Evolutionary conservation across 805 yeast species (phyloP).

Genomic region (Barnettozyma populi): DNA sequence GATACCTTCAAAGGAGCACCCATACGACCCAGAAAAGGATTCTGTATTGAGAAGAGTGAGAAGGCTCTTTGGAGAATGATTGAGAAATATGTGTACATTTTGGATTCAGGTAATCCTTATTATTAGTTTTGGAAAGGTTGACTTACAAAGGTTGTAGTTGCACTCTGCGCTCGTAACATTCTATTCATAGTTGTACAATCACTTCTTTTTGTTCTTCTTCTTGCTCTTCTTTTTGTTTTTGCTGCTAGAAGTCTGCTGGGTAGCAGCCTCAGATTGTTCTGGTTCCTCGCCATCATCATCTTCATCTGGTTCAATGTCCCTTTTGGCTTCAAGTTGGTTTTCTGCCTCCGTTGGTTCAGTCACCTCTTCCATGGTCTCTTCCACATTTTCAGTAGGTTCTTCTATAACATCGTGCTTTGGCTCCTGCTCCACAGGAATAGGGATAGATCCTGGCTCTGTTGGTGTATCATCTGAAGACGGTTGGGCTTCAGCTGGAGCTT

Average conservation of each 20-base stretch:
- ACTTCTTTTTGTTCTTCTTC: conserved; percentile 15
- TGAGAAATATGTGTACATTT: not conserved
- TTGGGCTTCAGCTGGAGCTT: not conserved
- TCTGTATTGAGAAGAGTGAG: conserved; percentile 91
- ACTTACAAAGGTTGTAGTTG: not conserved
- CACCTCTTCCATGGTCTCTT: not conserved
- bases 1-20: conserved; percentile 97
- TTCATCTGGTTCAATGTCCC: conserved; percentile 17
- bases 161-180: not conserved
- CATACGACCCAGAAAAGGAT: conserved; percentile 96
- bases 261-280: not conserved
- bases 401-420: not conserved
- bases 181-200: conserved; percentile 5
- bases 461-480: not conserved
- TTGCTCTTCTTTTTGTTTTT: conserved; percentile 6
- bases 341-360: not conserved
- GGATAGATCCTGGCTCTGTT: not conserved
- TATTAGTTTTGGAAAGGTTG: not conserved
- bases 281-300: conserved; percentile 8
- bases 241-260: not conserved
- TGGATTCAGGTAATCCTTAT: conserved; percentile 9
- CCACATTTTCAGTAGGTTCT: conserved; percentile 10
- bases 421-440: not conserved
- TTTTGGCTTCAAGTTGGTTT: not conserved
- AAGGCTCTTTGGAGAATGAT: conserved; percentile 86